phyloP scores from a whole-genome alignment of 2,329 filamentous ascomycete genomes.

The Penicillium sp. region DNA sequence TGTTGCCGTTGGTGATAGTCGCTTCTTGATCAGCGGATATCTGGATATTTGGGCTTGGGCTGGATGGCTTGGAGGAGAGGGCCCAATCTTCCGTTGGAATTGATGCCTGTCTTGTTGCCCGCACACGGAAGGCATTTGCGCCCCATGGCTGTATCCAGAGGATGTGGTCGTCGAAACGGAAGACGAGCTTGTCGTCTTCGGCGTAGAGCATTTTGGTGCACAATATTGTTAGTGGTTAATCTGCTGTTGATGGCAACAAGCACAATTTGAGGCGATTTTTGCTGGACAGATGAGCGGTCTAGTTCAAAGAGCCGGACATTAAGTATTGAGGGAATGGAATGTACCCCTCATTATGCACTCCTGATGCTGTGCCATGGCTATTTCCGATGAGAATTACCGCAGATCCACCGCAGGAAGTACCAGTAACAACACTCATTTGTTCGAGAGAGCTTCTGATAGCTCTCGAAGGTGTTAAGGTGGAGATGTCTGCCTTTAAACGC shows the following conservation, averaged over 20 bases:
- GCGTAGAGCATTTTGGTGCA: slow-evolving; percentile 31
- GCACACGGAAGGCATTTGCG: slow-evolving; percentile 38
- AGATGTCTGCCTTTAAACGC: slow-evolving; percentile 2
- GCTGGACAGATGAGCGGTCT: neutral
- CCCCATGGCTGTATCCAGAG: slow-evolving; percentile 43
- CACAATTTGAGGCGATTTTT: neutral
- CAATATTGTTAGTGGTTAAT: too few relatives aligned
- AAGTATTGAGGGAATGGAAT: neutral
- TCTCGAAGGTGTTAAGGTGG: neutral
- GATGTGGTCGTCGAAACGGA: slow-evolving; percentile 39
- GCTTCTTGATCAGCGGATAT: slow-evolving; percentile 29
- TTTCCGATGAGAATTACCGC: neutral
- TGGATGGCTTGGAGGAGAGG: slow-evolving; percentile 24
- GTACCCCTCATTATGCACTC: slow-evolving; percentile 9
- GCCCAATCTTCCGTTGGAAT: slow-evolving; percentile 41
- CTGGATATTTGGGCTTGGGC: slow-evolving; percentile 11
- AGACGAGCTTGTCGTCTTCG: slow-evolving; percentile 36
- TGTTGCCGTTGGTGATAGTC: slow-evolving; percentile 50
- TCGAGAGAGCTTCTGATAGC: neutral
- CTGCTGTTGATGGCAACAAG: neutral
- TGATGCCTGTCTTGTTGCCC: slow-evolving; percentile 37
- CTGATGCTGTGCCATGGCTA: slow-evolving; percentile 4
- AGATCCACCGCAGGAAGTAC: neutral
- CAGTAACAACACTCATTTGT: neutral
- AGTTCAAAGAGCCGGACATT: neutral